phyloP scores from a whole-genome alignment of 108 stramenopile genomes.

The Conticribra guillardii region DNA sequence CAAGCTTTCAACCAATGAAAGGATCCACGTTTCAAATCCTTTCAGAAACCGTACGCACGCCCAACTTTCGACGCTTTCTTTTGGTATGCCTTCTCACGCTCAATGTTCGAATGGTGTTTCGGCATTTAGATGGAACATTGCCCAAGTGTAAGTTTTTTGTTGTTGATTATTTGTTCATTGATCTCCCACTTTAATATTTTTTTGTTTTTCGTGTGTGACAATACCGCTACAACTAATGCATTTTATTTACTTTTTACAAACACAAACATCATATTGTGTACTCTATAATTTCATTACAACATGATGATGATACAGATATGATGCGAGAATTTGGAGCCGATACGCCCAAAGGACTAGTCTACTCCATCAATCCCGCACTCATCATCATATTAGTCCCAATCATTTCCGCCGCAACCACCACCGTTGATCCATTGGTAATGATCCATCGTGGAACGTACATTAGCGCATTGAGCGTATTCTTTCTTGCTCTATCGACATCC shows the following conservation, averaged over 20 bases:
- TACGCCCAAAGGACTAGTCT: constrained; percentile 78
- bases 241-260: too few species aligned
- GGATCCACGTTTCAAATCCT: constrained; percentile 59
- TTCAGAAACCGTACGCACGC: constrained; percentile 50
- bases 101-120: constrained; percentile 85
- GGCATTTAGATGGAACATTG: constrained; percentile 85
- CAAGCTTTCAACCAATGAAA: constrained; percentile 56
- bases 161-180: too few species aligned
- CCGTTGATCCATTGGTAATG: constrained; percentile 73
- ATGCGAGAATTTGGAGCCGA: constrained; percentile 76
- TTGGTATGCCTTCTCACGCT: constrained; percentile 76
- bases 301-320: too few species aligned
- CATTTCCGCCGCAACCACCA: constrained; percentile 69
- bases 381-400: constrained; percentile 83
- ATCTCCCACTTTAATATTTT: neutral
- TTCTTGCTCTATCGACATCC: constrained; percentile 65
- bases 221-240: too few species aligned
- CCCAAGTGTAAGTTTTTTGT: constrained; percentile 74
- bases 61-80: constrained; percentile 80
- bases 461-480: constrained; percentile 74
- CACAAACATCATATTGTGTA: too few species aligned
- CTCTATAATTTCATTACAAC: too few species aligned
- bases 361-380: constrained; percentile 79
- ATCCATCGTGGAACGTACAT: constrained; percentile 80
- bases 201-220: too few species aligned